These are phyloP conservation scores for Xanthoconium separans DNA, from an alignment of 1,284 basidiomycete genomes.

Conservation along the genomic window DNA sequence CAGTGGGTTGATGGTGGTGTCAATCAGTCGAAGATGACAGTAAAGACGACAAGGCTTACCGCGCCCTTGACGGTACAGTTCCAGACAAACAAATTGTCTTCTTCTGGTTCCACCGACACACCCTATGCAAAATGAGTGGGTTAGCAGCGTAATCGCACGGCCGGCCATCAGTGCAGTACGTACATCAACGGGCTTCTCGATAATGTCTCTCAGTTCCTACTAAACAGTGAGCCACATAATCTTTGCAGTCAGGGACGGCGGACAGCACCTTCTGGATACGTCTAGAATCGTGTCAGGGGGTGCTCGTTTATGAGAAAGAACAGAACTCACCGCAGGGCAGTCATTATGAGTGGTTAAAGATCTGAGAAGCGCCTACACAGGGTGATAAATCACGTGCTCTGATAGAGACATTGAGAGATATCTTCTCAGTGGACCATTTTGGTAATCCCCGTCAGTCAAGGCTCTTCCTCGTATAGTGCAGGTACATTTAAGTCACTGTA, in stretches of 20 bases:
- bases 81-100: conserved; percentile 79
- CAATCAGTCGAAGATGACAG: conserved; percentile 4
- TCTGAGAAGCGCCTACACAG: no score
- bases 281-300: conserved; percentile 35
- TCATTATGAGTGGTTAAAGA: conserved; percentile 38
- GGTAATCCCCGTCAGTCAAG: no score
- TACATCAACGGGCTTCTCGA: conserved; percentile 61
- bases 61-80: conserved; percentile 74
- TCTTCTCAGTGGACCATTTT: no score
- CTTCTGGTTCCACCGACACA: conserved; percentile 61
- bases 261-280: conserved; percentile 65
- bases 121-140: conserved; percentile 41
- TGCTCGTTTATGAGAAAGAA: conserved; percentile 5
- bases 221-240: conserved; percentile 19
- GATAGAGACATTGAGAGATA: not conserved
- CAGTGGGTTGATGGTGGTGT: not conserved
- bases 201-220: conserved; percentile 64
- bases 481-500: no score
- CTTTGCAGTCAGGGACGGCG: not conserved
- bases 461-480: no score
- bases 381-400: conserved; percentile 16
- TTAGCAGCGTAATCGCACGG: conserved; percentile 8
- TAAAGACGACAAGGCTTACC: conserved; percentile 44
- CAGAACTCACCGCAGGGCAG: conserved; percentile 52
- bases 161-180: conserved; percentile 16